A percentile compares a stretch with the other conserved stretches of the same genome.
These are phyloP conservation scores for Paramecium primaurelia DNA, from an alignment of 73 alveolate species.

Conservation along the genomic window DNA sequence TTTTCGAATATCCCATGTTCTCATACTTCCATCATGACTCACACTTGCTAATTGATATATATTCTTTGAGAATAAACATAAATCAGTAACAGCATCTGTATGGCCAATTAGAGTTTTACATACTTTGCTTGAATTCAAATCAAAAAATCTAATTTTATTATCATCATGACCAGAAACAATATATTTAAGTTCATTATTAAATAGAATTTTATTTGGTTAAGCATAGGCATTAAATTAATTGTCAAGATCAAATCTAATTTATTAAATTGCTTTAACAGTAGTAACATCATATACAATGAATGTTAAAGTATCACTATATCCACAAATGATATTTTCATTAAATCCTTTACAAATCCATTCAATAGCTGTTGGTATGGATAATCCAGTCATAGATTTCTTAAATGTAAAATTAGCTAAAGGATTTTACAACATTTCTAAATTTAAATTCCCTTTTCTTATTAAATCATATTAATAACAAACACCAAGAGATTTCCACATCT, in stretches of 20 bases:
- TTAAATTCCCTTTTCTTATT: neutral
- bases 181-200: constrained; percentile 36
- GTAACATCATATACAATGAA: constrained; percentile 35
- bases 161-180: constrained; percentile 74
- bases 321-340: constrained; percentile 41
- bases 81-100: constrained; percentile 74
- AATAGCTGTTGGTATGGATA: constrained; percentile 55
- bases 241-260: constrained; percentile 45
- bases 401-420: constrained; percentile 45
- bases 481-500: constrained; percentile 70
- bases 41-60: constrained; percentile 60
- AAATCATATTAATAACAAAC: constrained; percentile 10
- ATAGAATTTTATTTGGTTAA: constrained; percentile 33
- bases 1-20: constrained; percentile 74
- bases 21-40: constrained; percentile 72
- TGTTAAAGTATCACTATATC: constrained; percentile 30
- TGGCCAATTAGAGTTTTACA: constrained; percentile 58
- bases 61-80: constrained; percentile 57
- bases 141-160: constrained; percentile 62
- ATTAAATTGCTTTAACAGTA: constrained; percentile 26
- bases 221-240: neutral
- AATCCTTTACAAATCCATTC: constrained; percentile 48
- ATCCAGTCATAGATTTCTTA: constrained; percentile 50
- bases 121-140: constrained; percentile 56
- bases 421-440: constrained; percentile 38